Evolutionary conservation across 352 stramenopile species (phyloP), one percentile per base, ranked within the genome.

Genomic region (Pythium insidiosum): DNA sequence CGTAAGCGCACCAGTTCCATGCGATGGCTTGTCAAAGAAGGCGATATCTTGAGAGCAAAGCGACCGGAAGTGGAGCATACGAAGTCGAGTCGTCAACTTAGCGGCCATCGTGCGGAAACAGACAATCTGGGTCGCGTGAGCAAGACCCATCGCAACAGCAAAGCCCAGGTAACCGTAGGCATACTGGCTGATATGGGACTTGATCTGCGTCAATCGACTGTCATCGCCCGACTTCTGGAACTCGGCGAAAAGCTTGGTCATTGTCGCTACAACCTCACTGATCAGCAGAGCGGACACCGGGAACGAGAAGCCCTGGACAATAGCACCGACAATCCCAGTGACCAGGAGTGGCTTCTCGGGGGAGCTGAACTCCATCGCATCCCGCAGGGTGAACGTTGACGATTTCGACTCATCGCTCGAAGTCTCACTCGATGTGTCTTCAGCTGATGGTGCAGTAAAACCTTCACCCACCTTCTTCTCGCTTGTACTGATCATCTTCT

Each of bases 11-110:
- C 80, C 79, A 0, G 76, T 66, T 2, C 62, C 65, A 45, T 94
- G 80, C 6, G 73, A 41, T 34, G 73, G 60, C 19, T 68, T 46
- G 41, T 94, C 79, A 46, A 90, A 92, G 51, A 80, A 94, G 2
- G 60, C 77, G 6, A 86, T 50, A 11, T 75, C 61, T 21, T 75
- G 65, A 0, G 53, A 57, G 11, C 56, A 60, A 0, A 74, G n/a
- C 6, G 53, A 57, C n/a, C 38, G 9, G 22, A 78, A 74, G n/a
- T 74, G 61, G 11, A 67, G 43, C 26, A 60, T 53, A 10, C 67
- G 58, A 6, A 77, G 39, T 1, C 59, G 56, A 3, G 58, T 58
- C 5, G 58, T 68, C n/a, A 74, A 50, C 49, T 73, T 73, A 29
- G 73, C 66, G 20, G 53, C 57, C 26, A 77, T 73, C 36, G 59